phyloP scores from a whole-genome alignment of 108 stramenopile genomes.

The Skeletonema marinoi region DNA sequence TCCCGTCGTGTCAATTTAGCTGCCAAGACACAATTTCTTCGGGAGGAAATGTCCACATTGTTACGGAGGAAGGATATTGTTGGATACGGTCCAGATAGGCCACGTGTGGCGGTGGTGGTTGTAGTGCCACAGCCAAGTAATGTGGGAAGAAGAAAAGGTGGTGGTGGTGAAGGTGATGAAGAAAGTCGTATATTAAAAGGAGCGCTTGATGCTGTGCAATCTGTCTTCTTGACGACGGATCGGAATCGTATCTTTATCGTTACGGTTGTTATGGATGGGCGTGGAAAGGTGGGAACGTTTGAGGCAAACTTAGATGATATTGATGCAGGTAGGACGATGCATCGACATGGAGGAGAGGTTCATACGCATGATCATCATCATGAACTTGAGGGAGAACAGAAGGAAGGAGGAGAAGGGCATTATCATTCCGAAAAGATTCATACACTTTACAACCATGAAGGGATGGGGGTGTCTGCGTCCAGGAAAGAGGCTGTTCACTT shows the following conservation, averaged over 20 bases:
- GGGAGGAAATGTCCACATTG: conserved; percentile 13
- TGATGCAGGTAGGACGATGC: conserved; percentile 34
- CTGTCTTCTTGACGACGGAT: conserved; percentile 55
- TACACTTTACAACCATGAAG: conserved; percentile 49
- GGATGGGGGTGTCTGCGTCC: conserved; percentile 51
- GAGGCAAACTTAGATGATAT: conserved; percentile 11
- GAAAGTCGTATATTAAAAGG: background rate
- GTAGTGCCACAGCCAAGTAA: conserved; percentile 39
- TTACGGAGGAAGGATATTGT: conserved; percentile 73
- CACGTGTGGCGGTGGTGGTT: conserved; percentile 70
- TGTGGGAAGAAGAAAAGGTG: background rate
- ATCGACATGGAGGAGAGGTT: conserved; percentile 24
- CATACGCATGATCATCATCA: conserved; percentile 25
- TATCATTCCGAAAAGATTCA: conserved; percentile 69
- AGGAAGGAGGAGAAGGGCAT: conserved; percentile 20
- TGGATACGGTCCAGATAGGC: conserved; percentile 82
- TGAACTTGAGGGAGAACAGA: background rate
- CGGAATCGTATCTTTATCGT: conserved; percentile 77
- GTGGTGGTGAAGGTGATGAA: background rate
- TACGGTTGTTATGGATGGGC: conserved; percentile 61
- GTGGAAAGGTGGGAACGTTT: conserved; percentile 5
- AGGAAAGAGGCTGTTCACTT: conserved; percentile 66
- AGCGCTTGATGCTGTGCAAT: conserved; percentile 22
- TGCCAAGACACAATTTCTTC: conserved; percentile 7
- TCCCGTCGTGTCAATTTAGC: background rate